Evolutionary conservation across 257 asterid genomes (phyloP).

Genomic region (Primulina huaijiensis): DNA sequence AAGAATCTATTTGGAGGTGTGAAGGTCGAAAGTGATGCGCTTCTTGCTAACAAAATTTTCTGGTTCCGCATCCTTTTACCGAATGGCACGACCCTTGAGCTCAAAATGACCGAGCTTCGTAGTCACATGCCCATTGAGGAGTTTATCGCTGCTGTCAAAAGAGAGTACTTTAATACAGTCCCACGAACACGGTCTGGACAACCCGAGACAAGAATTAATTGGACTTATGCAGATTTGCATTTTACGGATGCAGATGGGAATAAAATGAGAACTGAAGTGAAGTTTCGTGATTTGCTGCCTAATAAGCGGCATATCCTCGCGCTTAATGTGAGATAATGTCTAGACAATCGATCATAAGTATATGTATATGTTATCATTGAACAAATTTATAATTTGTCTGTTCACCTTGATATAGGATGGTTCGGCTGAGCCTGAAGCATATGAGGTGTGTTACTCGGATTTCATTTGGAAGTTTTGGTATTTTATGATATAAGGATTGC

Average conservation of each 20-base stretch:
- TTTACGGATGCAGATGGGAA: slow-evolving; percentile 41
- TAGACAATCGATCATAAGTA: not conserved
- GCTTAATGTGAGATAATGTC: slow-evolving; percentile 42
- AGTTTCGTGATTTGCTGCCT: slow-evolving; percentile 32
- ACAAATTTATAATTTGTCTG: slow-evolving; percentile 9
- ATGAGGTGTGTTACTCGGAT: slow-evolving; percentile 44
- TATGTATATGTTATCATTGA: not conserved
- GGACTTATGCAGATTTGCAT: slow-evolving; percentile 44
- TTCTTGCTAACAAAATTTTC: slow-evolving; percentile 10
- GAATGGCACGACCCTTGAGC: slow-evolving; percentile 41
- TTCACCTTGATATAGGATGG: slow-evolving; percentile 56
- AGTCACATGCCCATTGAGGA: slow-evolving; percentile 34
- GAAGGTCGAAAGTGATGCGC: slow-evolving; percentile 13
- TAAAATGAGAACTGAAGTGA: slow-evolving; percentile 25
- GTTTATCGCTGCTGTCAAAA: slow-evolving; percentile 28
- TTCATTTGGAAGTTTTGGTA: not conserved
- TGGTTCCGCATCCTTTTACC: slow-evolving; percentile 57
- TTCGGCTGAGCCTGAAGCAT: slow-evolving; percentile 40
- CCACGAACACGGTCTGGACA: not conserved
- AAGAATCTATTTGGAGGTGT: slow-evolving; percentile 25
- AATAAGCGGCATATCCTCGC: slow-evolving; percentile 38
- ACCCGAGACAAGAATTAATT: slow-evolving; percentile 32
- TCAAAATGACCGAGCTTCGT: slow-evolving; percentile 28
- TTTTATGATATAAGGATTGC: not conserved
- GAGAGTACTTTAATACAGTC: slow-evolving; percentile 18